Evolutionary conservation across 2,329 filamentous ascomycete genomes (phyloP), one percentile per base, ranked within the genome.

Genomic region (Alternaria infectoria): DNA sequence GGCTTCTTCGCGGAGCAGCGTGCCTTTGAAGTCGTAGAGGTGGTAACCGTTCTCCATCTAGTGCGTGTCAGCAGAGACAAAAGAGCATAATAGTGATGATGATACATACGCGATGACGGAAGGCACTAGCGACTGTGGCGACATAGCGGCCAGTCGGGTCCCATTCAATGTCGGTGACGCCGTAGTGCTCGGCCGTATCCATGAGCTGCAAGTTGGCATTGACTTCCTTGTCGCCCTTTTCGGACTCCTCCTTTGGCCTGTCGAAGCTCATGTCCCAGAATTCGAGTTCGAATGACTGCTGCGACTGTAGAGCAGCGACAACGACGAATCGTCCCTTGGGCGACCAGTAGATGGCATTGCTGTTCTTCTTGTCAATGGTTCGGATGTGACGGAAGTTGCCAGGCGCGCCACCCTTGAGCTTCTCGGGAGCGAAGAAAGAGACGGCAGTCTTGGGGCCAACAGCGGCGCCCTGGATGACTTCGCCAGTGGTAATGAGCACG

Each of bases 31-130:
- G 80, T 97, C 94, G 87, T 97, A 98, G 66, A 99, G 85, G 81
- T 98, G 95, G 86, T 97, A 99, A 68, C 96, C 96, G 80, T 98
- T 99, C 86, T 99, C 96, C 93, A 98, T 97, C 93, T 97, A 77
- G 52, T 32, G 32, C 30, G 49, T 58, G 62, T 74, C 65, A 74
- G 69, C 47, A 62, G 32, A 43, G 51, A 30, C 49, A 59, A 25
- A 7, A 28, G 19, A 54, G 36, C 23, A 43, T 57, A 15, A 32
- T 43, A 13, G n/a, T 71, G 19, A 59, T 71, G 19, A 59, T 92
- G 71, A 32, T 51, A 74, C 92, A 85, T 90, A 97, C 94, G 73
- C 91, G 87, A 81, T 98, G 95, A 83, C 97, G 97, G 94, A 96
- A 99, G 55, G 92, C 90, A 77, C 92, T 96, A 47, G 95, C 94